Evolutionary conservation across 495 filamentous ascomycete genomes (phyloP), one percentile per base, ranked within the genome.

Genomic region (Pseudotulostoma volvatum): DNA sequence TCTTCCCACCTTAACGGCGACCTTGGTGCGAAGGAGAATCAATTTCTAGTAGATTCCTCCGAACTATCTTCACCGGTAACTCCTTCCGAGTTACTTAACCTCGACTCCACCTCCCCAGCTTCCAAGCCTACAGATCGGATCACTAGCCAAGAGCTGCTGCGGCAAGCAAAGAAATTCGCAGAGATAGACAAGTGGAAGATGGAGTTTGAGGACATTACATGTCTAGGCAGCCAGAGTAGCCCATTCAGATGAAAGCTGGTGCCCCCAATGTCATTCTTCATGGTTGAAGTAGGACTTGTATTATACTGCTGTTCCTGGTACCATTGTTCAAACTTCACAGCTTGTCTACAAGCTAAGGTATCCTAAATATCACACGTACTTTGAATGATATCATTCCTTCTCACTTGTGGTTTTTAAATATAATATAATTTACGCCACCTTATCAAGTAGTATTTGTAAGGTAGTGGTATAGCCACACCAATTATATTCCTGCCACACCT

Each of bases 121-220:
- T 39, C 41, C 0, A 44, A 41, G 9, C 25, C 50, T 7, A 44
- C 23, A 38, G 41, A 31, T 31, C 23, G 34, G 9, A 48, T 46
- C 36, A 19, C 51, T 18, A 67, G 63, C 34, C 55, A 53, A 34
- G 66, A 63, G 44, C 50, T 59, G 39, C 56, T 51, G 34, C 44
- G 47, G 8, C 56, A 55, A 43, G 53, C 53, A 18, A 43, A 56
- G 44, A 81, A 81, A 44, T 84, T 84, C 51, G 61, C 66, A 23
- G 73, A 80, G 49, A 63, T 84, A 25, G 79, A 84, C 59, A 51
- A 70, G 42, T 82, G 77, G 76, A 56, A 79, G 44, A 65, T 84
- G 68, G 77, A 81, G 40, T 84, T 79, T 64, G 79, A 84, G 52
- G 70, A 75, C 34, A 57, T 75, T 13, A 46, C 53, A 36, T 41